These are phyloP conservation scores for Incumbomyces delicatus DNA, from an alignment of 2,329 filamentous ascomycete genomes.

Conservation along the genomic window DNA sequence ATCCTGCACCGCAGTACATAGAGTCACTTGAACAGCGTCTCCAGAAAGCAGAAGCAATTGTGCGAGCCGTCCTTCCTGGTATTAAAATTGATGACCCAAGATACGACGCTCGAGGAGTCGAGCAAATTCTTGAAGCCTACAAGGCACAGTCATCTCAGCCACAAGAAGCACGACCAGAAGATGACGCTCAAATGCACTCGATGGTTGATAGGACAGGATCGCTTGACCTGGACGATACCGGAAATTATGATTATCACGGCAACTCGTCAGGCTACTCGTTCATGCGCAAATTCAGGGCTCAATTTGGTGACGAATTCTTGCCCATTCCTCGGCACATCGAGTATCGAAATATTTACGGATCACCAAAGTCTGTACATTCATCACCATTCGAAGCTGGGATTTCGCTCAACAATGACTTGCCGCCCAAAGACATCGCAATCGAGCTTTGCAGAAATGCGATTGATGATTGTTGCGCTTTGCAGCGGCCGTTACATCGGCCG, in stretches of 20 bases:
- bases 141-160: slow-evolving; percentile 26
- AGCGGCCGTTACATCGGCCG: slow-evolving; percentile 70
- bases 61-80: slow-evolving; percentile 72
- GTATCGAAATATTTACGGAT: slow-evolving; percentile 53
- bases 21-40: slow-evolving; percentile 76
- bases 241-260: slow-evolving; percentile 91
- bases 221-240: slow-evolving; percentile 81
- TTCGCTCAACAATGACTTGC: slow-evolving; percentile 53
- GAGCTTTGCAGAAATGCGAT: slow-evolving; percentile 51
- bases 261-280: slow-evolving; percentile 88
- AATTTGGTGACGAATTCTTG: slow-evolving; percentile 67
- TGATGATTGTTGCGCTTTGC: slow-evolving; percentile 52
- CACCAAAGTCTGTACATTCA: slow-evolving; percentile 50
- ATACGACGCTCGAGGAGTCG: slow-evolving; percentile 66
- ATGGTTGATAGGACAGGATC: slow-evolving; percentile 93
- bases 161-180: slow-evolving; percentile 30
- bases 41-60: slow-evolving; percentile 69
- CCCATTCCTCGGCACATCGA: slow-evolving; percentile 44
- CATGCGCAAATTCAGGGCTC: slow-evolving; percentile 73
- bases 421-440: slow-evolving; percentile 49
- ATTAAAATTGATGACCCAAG: slow-evolving; percentile 76
- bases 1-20: slow-evolving; percentile 85
- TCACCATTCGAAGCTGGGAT: slow-evolving; percentile 52
- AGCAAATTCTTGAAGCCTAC: slow-evolving; percentile 47
- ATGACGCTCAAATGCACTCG: slow-evolving; percentile 70